Base-by-base conservation (phyloP, 1,284 basidiomycete genomes). In the Gastroboletus turbinatus region DNA sequence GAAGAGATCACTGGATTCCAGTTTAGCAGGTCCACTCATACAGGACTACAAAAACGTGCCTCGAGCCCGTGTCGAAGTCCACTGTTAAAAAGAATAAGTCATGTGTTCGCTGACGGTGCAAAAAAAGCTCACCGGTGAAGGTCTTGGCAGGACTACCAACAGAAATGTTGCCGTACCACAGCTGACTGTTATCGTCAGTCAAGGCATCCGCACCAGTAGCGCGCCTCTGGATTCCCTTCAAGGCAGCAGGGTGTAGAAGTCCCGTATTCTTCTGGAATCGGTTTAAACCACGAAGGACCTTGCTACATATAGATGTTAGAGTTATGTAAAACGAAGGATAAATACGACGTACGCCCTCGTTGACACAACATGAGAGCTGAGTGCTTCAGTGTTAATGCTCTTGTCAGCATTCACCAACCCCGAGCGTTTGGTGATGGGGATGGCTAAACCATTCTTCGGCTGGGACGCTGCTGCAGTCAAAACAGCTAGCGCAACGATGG, bases 1-100 rank as follows among this genome's bases (percentile, higher is more conserved):
- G 47, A 63, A 52, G 7, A 60, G 23, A n/a, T 61, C 45, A 16
- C 50, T 55, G n/a, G 29, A 46, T 16, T 32, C 21, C 11, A 5
- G 23, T 13, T 55, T 9, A 47, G 43, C 7, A 21, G 14, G 16
- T 14, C 2, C 2, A 13, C 5, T 13, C 16, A 4, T 32, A 13
- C 27, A 2, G 3, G 21, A 42, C 2, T 7, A 29, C 8, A 2
- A 19, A 46, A 5, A 53, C 46, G 2, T 50, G 19, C 63, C 63
- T 63, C 2, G 61, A 62, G 4, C 63, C 66, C 0, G 64, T 65
- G 17, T 67, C 65, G 6, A 66, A 59, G 6, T 39, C 49, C 19
- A 67, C 65, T 65, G 13, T 10, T 13, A 47, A 17, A 35, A n/a
- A 17, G 10, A n/a, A 23, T 52, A 10, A 46, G 42, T 1, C 9